Evolutionary conservation across 2,329 filamentous ascomycete species (phyloP).

Genomic region (Penicillium griseofulvum): DNA sequence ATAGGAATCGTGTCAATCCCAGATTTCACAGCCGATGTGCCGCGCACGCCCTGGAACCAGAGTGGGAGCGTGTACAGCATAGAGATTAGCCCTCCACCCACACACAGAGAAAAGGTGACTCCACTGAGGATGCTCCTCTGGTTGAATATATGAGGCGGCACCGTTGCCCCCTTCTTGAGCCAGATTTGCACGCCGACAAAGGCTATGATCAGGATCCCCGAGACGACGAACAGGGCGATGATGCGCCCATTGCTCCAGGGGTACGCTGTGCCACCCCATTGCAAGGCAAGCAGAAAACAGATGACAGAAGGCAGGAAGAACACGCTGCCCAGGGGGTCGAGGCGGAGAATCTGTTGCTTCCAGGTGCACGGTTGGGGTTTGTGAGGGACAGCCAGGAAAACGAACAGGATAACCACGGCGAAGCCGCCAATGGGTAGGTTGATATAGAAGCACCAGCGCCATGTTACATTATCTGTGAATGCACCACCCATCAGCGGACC

Average conservation of each 20-base stretch:
- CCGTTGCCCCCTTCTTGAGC: slow-evolving; percentile 49
- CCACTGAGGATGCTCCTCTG: slow-evolving; percentile 42
- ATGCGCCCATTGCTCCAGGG: slow-evolving; percentile 23
- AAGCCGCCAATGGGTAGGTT: slow-evolving; percentile 44
- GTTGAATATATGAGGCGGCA: slow-evolving; percentile 52
- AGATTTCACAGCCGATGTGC: slow-evolving; percentile 43
- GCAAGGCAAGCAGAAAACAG: slow-evolving; percentile 23
- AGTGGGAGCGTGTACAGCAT: slow-evolving; percentile 46
- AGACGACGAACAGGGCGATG: slow-evolving; percentile 23
- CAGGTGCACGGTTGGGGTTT: slow-evolving; percentile 29
- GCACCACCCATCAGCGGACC: slow-evolving; percentile 45
- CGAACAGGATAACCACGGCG: slow-evolving; percentile 46
- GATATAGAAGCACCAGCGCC: slow-evolving; percentile 46
- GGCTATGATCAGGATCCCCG: slow-evolving; percentile 32
- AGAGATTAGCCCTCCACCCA: slow-evolving; percentile 40
- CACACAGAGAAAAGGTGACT: slow-evolving; percentile 36
- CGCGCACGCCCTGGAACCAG: slow-evolving; percentile 50
- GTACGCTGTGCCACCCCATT: slow-evolving; percentile 25
- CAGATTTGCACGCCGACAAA: slow-evolving; percentile 49
- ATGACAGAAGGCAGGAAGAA: slow-evolving; percentile 29
- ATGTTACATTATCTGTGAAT: slow-evolving; percentile 42
- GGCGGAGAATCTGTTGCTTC: slow-evolving; percentile 39
- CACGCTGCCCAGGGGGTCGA: slow-evolving; percentile 37
- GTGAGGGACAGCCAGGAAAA: slow-evolving; percentile 39
- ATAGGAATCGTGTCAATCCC: slow-evolving; percentile 46